Conservation (phyloP, 768 basidiomycete species). For the Agaricus bisporus region DNA sequence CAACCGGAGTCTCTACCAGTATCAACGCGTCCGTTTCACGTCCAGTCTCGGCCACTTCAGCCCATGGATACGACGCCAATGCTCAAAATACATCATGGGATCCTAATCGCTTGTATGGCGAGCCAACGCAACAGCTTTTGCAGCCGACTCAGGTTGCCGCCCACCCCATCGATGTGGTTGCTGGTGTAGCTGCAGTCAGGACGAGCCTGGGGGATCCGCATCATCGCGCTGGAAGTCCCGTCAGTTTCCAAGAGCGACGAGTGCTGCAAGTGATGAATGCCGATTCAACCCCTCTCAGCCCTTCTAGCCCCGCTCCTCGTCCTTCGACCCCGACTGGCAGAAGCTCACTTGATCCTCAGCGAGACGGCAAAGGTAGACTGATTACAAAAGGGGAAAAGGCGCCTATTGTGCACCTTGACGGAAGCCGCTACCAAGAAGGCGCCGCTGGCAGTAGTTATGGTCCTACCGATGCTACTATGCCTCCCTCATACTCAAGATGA, state of each 20-base stretch:
- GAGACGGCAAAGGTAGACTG: conserved; percentile 27
- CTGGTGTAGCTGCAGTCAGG: conserved; percentile 11
- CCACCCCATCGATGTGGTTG: conserved; percentile 14
- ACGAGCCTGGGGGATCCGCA: conserved; percentile 14
- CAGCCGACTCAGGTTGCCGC: not conserved
- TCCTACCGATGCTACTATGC: conserved; percentile 16
- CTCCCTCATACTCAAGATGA: conserved; percentile 20
- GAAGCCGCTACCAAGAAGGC: conserved; percentile 24
- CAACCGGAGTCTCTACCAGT: not conserved
- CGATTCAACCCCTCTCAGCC: conserved; percentile 14
- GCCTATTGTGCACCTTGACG: conserved; percentile 34
- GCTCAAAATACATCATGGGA: conserved; percentile 12
- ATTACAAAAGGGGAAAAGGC: conserved; percentile 22
- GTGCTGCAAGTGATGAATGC: conserved; percentile 36
- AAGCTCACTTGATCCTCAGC: conserved; percentile 12
- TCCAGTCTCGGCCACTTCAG: conserved; percentile 18
- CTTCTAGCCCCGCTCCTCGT: not conserved
- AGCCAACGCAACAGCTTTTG: not conserved
- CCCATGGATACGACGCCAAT: conserved; percentile 15
- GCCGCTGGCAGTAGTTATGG: not conserved
- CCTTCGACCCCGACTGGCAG: conserved; percentile 25
- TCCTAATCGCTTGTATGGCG: not conserved
- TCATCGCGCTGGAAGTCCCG: conserved; percentile 34
- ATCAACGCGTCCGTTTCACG: conserved; percentile 35
- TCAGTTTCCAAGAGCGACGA: conserved; percentile 32